Percentiles rank a stretch among this genome's conserved stretches.
Evolutionary conservation across 2,329 filamentous ascomycete genomes (phyloP).

Genomic region (Gaeumannomyces sp.): DNA sequence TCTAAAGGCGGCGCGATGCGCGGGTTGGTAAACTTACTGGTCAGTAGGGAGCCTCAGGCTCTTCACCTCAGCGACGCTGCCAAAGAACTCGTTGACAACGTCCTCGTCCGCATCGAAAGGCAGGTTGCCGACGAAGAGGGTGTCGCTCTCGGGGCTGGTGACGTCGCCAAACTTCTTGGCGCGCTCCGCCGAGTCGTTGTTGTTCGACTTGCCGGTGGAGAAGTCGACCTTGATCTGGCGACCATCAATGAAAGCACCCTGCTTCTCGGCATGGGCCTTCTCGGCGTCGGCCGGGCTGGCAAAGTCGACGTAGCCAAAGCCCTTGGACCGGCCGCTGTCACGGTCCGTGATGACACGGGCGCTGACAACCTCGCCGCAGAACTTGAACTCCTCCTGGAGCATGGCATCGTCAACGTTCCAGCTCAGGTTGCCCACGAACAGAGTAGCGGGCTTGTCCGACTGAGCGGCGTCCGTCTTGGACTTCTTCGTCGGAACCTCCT

Average conservation of each 20-base stretch:
- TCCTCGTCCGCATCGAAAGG: slow-evolving; percentile 79
- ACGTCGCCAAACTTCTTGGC: slow-evolving; percentile 70
- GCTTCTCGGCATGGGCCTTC: slow-evolving; percentile 34
- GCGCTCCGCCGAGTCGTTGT: slow-evolving; percentile 50
- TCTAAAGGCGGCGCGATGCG: not conserved
- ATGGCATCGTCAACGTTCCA: slow-evolving; percentile 85
- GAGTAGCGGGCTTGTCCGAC: slow-evolving; percentile 52
- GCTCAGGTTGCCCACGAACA: slow-evolving; percentile 86
- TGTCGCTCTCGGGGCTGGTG: slow-evolving; percentile 73
- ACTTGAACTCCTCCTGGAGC: slow-evolving; percentile 74
- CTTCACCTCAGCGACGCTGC: slow-evolving; percentile 61
- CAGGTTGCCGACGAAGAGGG: slow-evolving; percentile 87
- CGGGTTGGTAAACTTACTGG: slow-evolving; percentile 38
- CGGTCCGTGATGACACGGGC: slow-evolving; percentile 81
- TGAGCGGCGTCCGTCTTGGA: slow-evolving; percentile 48
- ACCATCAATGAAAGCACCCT: slow-evolving; percentile 28
- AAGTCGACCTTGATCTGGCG: slow-evolving; percentile 34
- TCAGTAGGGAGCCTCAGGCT: slow-evolving; percentile 86
- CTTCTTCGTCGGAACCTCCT: slow-evolving; percentile 56
- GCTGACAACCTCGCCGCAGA: slow-evolving; percentile 64
- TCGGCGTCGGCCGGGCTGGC: slow-evolving; percentile 45
- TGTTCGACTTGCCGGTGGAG: slow-evolving; percentile 24
- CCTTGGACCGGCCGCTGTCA: slow-evolving; percentile 75
- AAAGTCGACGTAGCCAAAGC: slow-evolving; percentile 93
- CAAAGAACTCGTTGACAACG: slow-evolving; percentile 66